These are phyloP conservation scores for Pseudomassariella vexata DNA, from an alignment of 2,329 filamentous ascomycete genomes.

Conservation along the genomic window DNA sequence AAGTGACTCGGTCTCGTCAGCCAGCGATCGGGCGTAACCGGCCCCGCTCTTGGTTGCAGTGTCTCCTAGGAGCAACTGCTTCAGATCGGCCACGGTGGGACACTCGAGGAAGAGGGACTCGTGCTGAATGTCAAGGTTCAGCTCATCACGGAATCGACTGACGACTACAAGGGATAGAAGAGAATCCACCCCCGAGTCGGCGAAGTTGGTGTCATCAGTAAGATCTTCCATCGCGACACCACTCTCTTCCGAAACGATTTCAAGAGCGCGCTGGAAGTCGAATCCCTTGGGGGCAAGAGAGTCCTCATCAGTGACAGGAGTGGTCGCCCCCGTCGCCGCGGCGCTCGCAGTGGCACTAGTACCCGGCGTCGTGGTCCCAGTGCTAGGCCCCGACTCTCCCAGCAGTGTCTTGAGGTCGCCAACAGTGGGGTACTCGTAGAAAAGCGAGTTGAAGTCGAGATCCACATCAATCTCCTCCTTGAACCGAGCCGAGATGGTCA, in stretches of 20 bases:
- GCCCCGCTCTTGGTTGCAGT: no score
- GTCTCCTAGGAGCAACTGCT: no score
- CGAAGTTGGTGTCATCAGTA: conserved; percentile 14
- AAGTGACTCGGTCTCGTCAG: no score
- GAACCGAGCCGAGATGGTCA: conserved; percentile 25
- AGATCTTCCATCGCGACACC: conserved; percentile 13
- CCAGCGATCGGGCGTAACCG: no score
- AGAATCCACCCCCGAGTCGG: conserved; percentile 11
- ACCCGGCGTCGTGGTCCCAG: neutral
- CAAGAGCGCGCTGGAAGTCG: conserved; percentile 1
- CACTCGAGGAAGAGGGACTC: conserved; percentile 3
- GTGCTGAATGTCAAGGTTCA: conserved; percentile 8
- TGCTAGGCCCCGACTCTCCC: conserved; percentile 1
- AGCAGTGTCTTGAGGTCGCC: conserved; percentile 12
- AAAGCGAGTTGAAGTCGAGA: conserved; percentile 17
- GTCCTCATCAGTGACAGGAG: conserved; percentile 2
- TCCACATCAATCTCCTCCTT: conserved; percentile 24
- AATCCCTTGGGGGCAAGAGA: neutral
- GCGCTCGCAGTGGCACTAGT: conserved; percentile 1
- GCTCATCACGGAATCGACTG: conserved; percentile 11
- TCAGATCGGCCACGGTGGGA: neutral
- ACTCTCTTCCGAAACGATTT: conserved; percentile 12
- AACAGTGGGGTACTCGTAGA: conserved; percentile 21
- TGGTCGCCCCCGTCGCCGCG: neutral
- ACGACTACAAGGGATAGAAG: conserved; percentile 11